A percentile compares a stretch with the other conserved stretches of the same genome.
phyloP scores from a whole-genome alignment of 768 basidiomycete genomes.

The Suillus fuscotomentosus region DNA sequence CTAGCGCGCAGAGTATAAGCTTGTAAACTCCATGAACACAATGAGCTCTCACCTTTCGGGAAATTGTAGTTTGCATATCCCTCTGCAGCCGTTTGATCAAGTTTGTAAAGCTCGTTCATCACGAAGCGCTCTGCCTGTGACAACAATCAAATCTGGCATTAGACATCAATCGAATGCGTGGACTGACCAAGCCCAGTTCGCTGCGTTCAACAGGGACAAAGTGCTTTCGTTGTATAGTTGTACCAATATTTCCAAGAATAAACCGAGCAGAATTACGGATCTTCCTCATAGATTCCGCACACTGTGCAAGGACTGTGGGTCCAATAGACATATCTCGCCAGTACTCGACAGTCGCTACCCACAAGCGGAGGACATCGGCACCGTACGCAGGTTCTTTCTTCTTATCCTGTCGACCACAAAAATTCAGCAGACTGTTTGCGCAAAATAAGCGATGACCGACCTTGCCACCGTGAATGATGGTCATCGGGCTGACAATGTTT shows the following conservation, averaged over 20 bases:
- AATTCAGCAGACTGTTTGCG: constrained; percentile 1
- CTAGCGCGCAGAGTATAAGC: constrained; percentile 38
- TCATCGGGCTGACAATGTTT: constrained; percentile 85
- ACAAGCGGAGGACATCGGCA: constrained; percentile 82
- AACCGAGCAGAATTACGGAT: constrained; percentile 86
- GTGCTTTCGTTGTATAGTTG: constrained; percentile 12
- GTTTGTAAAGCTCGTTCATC: constrained; percentile 75
- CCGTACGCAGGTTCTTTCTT: constrained; percentile 81
- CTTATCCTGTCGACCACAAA: constrained; percentile 43
- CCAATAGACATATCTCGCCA: constrained; percentile 88
- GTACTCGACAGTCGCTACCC: constrained; percentile 91
- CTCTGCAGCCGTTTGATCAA: constrained; percentile 66
- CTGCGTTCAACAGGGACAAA: constrained; percentile 22
- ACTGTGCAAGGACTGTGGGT: constrained; percentile 69
- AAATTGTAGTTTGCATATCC: constrained; percentile 79
- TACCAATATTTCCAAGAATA: constrained; percentile 74
- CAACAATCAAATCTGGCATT: background rate
- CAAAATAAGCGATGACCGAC: constrained; percentile 39
- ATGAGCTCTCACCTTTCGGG: constrained; percentile 59
- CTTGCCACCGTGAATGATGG: constrained; percentile 73
- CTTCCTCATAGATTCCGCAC: constrained; percentile 75
- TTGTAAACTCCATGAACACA: background rate
- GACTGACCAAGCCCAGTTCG: constrained; percentile 65
- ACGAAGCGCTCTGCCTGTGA: constrained; percentile 79
- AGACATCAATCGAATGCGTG: background rate